Base-by-base conservation (phyloP, 768 basidiomycete species). In the Tylopilus subfusipes region DNA sequence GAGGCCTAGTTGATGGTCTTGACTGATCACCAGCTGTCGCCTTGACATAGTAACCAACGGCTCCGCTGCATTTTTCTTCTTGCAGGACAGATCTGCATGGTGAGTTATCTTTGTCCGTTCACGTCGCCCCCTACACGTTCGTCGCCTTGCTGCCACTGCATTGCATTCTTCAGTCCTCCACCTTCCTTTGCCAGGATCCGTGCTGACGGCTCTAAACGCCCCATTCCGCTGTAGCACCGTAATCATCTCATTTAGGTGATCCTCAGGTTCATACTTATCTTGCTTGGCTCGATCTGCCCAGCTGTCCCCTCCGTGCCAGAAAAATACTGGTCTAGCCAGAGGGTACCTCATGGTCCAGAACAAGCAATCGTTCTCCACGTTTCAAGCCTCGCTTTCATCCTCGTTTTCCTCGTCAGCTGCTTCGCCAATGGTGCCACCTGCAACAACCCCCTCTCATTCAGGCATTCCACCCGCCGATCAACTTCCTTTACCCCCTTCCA, bases 381-480 rank as follows among this genome's bases (percentile, higher is more conserved):
- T 78, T 54, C 63, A 68, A 50, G 70, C 71, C 66, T 75, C 76
- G 42, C 69, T 72, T 55, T 70, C 74, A 30, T 74, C 77, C 68
- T 76, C 79, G 58, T 75, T 78, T 65, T 66, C 74, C 59, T 73
- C 78, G 63, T 72, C 77, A 55, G 67, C 70, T 60, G 71, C 67
- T 56, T 68, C 75, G 52, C 71, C 74, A 62, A 74, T 74, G 71
- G 66, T 71, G 66, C 67, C 71, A 59, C 73, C 67, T 59, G 68
- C 69, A 61, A 67, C 65, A 45, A 60, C 67, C 48, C 66, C 68
- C 56, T 69, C 75, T 53, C 69, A 64, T 66, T 75, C 76, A 62
- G 75, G 76, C 71, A 72, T 74, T 67, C 64, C 61, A 63, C 60
- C 62, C 62, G 66, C 72, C 68, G 78, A 80, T 79, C 76, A 72